phyloP scores from a whole-genome alignment of 2,329 filamentous ascomycete genomes.

The Emydomyces testavorans region DNA sequence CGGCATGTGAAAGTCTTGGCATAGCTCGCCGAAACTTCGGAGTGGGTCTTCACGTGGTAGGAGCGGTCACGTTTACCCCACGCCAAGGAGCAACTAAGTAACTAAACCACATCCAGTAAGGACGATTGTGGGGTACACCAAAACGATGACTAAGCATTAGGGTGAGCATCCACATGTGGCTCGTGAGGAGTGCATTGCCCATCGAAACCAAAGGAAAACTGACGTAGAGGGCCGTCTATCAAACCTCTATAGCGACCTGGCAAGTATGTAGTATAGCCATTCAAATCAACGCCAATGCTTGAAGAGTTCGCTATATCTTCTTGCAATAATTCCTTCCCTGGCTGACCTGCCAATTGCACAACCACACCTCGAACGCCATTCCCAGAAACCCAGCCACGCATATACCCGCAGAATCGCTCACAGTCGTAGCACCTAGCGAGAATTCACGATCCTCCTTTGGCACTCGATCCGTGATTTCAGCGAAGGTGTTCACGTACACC shows the following conservation, averaged over 20 bases:
- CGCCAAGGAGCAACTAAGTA: neutral
- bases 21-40: neutral
- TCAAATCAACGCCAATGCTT: too few relatives aligned
- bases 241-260: too few relatives aligned
- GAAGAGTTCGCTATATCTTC: slow-evolving; percentile 31
- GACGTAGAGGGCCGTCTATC: too few relatives aligned
- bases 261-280: too few relatives aligned
- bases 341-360: slow-evolving; percentile 77
- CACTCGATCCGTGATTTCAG: slow-evolving; percentile 79
- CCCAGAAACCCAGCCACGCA: slow-evolving; percentile 76
- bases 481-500: slow-evolving; percentile 94
- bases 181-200: too few relatives aligned
- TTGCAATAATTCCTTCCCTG: slow-evolving; percentile 66
- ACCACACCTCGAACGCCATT: slow-evolving; percentile 66
- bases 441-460: slow-evolving; percentile 73
- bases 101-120: neutral
- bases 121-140: neutral
- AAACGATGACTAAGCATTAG: neutral
- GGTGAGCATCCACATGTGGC: too few relatives aligned
- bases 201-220: too few relatives aligned
- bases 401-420: slow-evolving; percentile 84
- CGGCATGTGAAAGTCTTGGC: slow-evolving; percentile 11
- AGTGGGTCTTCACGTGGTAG: neutral
- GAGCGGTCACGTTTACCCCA: neutral
- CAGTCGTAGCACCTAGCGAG: slow-evolving; percentile 75